A percentile compares a stretch with the other conserved stretches of the same genome.
phyloP scores from a whole-genome alignment of 805 yeast species.

The Ogataea angusta region DNA sequence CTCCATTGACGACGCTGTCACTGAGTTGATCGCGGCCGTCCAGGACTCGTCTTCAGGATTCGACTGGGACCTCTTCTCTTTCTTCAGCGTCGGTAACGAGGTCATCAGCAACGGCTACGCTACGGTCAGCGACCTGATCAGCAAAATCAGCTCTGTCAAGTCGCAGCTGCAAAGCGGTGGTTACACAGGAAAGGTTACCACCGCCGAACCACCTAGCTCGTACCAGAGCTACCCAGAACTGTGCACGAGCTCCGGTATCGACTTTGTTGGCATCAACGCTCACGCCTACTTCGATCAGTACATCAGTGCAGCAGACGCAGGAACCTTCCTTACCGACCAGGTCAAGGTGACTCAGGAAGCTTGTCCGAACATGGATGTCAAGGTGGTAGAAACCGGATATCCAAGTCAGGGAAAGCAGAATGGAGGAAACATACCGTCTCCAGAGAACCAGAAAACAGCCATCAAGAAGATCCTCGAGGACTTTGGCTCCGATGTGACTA shows the following conservation, averaged over 20 bases:
- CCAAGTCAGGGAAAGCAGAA: slow-evolving; percentile 71
- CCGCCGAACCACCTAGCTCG: slow-evolving; percentile 86
- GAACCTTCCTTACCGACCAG: slow-evolving; percentile 67
- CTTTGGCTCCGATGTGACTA: slow-evolving; percentile 58
- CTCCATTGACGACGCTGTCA: slow-evolving; percentile 61
- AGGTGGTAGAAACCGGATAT: slow-evolving; percentile 85
- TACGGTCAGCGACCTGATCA: slow-evolving; percentile 57
- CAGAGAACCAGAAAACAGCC: slow-evolving; percentile 69
- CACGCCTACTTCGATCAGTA: slow-evolving; percentile 77
- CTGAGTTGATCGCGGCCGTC: slow-evolving; percentile 26
- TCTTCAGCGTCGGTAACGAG: slow-evolving; percentile 84
- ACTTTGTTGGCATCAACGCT: slow-evolving; percentile 81
- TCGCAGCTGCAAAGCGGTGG: slow-evolving; percentile 61
- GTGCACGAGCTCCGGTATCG: slow-evolving; percentile 69
- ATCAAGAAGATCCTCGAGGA: slow-evolving; percentile 57
- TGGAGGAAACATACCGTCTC: slow-evolving; percentile 71
- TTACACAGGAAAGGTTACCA: slow-evolving; percentile 70
- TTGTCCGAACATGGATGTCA: slow-evolving; percentile 55
- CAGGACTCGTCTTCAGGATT: slow-evolving; percentile 36
- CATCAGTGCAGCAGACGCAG: slow-evolving; percentile 64
- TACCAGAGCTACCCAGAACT: slow-evolving; percentile 61
- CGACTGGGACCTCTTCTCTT: slow-evolving; percentile 73
- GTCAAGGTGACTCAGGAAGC: slow-evolving; percentile 46
- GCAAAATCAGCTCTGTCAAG: slow-evolving; percentile 65
- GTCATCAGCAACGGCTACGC: slow-evolving; percentile 66